Percentiles rank a stretch among this genome's conserved stretches.
phyloP scores from a whole-genome alignment of 352 stramenopile species.

The Elongisporangium prolatum region DNA sequence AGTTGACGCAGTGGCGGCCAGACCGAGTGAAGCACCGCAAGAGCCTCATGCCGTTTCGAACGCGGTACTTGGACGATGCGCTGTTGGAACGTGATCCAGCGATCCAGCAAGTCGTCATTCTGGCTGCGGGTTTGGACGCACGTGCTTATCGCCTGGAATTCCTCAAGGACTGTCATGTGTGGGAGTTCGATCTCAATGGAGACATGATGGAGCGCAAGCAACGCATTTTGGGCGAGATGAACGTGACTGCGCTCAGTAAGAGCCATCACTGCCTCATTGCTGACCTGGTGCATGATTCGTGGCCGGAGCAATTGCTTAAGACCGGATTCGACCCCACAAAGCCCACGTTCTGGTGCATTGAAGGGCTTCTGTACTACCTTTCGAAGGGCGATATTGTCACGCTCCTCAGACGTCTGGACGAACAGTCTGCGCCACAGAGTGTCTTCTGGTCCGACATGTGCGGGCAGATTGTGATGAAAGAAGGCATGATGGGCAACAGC shows the following conservation, averaged over 20 bases:
- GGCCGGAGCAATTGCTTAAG: slow-evolving; percentile 29
- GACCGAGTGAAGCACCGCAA: slow-evolving; percentile 9
- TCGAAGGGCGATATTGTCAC: slow-evolving; percentile 26
- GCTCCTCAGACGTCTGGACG: slow-evolving; percentile 45
- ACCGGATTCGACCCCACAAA: slow-evolving; percentile 31
- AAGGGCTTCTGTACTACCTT: slow-evolving; percentile 51
- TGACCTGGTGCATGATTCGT: slow-evolving; percentile 46
- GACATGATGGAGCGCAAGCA: slow-evolving; percentile 44
- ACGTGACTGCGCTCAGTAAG: slow-evolving; percentile 23
- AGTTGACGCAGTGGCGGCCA: slow-evolving; percentile 16
- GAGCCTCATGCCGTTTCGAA: slow-evolving; percentile 31
- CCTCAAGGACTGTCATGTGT: slow-evolving; percentile 31
- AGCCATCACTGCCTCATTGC: slow-evolving; percentile 37
- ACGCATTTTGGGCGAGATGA: slow-evolving; percentile 19
- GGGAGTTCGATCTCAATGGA: slow-evolving; percentile 43
- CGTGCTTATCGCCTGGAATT: slow-evolving; percentile 40
- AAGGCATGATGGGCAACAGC: not conserved
- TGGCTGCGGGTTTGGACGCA: slow-evolving; percentile 43
- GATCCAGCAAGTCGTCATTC: slow-evolving; percentile 49
- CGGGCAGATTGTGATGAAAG: slow-evolving; percentile 4
- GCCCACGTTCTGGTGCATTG: slow-evolving; percentile 53
- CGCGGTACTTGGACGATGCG: slow-evolving; percentile 50
- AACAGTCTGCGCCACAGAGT: slow-evolving; percentile 36
- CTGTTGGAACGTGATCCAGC: slow-evolving; percentile 20
- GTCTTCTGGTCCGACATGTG: slow-evolving; percentile 47